These are phyloP conservation scores for Prunus salicina DNA, from an alignment of 306 rosid species.

Conservation along the genomic window DNA sequence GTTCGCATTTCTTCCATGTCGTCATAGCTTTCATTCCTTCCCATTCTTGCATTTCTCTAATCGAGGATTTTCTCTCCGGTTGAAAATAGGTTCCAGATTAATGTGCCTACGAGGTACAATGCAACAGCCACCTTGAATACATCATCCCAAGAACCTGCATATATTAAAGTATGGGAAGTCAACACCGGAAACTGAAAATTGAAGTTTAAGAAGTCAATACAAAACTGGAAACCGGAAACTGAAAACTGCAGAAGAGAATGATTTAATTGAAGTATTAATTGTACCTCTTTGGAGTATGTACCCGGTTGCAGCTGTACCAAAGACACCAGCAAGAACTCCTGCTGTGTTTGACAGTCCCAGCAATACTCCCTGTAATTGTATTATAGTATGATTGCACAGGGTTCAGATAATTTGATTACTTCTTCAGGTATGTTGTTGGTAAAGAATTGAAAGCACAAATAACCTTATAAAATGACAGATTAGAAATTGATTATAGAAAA, in stretches of 20 bases:
- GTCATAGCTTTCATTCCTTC: conserved; percentile 2
- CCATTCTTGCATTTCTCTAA: conserved; percentile 26
- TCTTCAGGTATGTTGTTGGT: background rate
- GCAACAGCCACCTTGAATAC: conserved; percentile 86
- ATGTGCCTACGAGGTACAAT: conserved; percentile 71
- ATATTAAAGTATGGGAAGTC: conserved; percentile 5
- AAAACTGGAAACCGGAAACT: background rate
- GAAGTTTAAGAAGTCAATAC: background rate
- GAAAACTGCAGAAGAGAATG: background rate
- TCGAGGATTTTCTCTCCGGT: conserved; percentile 85
- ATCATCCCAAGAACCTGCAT: conserved; percentile 91
- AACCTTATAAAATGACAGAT: background rate
- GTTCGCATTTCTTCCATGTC: conserved; percentile 25
- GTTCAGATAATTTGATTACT: background rate
- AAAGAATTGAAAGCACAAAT: background rate
- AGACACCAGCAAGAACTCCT: conserved; percentile 95
- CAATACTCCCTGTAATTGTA: conserved; percentile 72
- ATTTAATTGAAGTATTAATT: background rate
- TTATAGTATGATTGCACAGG: background rate
- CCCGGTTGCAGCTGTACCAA: conserved; percentile 96
- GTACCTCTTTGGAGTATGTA: conserved; percentile 88
- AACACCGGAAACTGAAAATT: background rate
- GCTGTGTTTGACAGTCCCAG: conserved; percentile 91
- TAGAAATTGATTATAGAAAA: background rate
- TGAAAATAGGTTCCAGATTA: conserved; percentile 82